phyloP scores from a whole-genome alignment of 768 basidiomycete species.

The Leccinum sublutescens region DNA sequence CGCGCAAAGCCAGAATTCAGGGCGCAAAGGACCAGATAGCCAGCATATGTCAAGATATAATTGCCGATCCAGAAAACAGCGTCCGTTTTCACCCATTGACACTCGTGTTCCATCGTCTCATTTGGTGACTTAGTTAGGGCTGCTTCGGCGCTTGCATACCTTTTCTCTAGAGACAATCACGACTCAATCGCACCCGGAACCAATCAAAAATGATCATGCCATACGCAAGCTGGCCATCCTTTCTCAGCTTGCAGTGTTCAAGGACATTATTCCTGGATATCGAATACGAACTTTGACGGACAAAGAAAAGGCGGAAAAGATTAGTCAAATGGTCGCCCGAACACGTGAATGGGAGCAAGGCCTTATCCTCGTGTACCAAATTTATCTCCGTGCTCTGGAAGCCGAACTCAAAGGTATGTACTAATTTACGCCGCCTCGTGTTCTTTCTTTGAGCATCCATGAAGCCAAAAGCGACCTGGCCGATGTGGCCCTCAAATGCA shows the following conservation, averaged over 20 bases:
- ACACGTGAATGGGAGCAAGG: slow-evolving; percentile 97
- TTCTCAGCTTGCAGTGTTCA: slow-evolving; percentile 91
- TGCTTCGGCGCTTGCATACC: slow-evolving; percentile 83
- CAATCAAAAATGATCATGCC: slow-evolving; percentile 72
- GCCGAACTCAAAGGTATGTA: slow-evolving; percentile 72
- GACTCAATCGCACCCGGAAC: slow-evolving; percentile 63
- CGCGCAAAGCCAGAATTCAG: slow-evolving; percentile 64
- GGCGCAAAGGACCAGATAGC: slow-evolving; percentile 94
- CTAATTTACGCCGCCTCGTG: slow-evolving; percentile 18
- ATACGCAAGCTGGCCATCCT: slow-evolving; percentile 88
- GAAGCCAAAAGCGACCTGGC: slow-evolving; percentile 65
- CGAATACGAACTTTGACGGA: slow-evolving; percentile 91
- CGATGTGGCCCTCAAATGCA: slow-evolving; percentile 72
- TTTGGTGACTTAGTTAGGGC: slow-evolving; percentile 60
- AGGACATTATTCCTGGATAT: slow-evolving; percentile 95
- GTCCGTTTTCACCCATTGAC: slow-evolving; percentile 46
- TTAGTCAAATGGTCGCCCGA: slow-evolving; percentile 86
- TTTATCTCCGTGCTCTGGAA: slow-evolving; percentile 83
- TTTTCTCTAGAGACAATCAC: slow-evolving; percentile 81
- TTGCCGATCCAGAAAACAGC: slow-evolving; percentile 92
- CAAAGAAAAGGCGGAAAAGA: slow-evolving; percentile 88
- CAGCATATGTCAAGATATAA: slow-evolving; percentile 87
- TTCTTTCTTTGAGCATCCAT: slow-evolving; percentile 19
- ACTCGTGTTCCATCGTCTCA: slow-evolving; percentile 13
- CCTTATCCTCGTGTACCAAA: slow-evolving; percentile 83